Evolutionary conservation across 352 stramenopile species (phyloP), one percentile per base, ranked within the genome.

Genomic region (Aphanomyces cochlioides): DNA sequence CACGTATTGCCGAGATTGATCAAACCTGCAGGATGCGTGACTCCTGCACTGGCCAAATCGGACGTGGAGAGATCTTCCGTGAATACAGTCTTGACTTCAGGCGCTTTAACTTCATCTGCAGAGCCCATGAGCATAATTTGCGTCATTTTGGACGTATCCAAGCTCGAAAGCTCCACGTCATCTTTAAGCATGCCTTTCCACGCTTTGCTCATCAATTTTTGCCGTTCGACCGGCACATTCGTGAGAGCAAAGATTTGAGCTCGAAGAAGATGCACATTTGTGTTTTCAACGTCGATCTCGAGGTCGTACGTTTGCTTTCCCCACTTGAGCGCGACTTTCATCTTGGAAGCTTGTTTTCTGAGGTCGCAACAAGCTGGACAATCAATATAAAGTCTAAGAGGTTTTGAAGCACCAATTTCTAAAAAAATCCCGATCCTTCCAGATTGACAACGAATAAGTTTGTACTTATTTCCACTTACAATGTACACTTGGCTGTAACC

Each of bases 41-140:
- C 90, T n/a, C 90, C 90, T 7, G 82, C 79, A 15, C 84, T 77
- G 10, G 90, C 89, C 60, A 96, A 82, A 39, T 97, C 90, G 69
- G 88, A 89, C 41, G 75, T 76, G 7, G 81, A 80, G 77, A 96
- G 84, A 72, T 96, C 90, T 74, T 96, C 89, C 59, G 96, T 80
- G 77, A 96, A 96, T 41, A 94, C 67, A 40, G 83, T 79, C 28
- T 78, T 79, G 63, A 93, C 81, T 74, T 84, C 85, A 40, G 92
- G 92, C 66, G 91, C 93, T 58, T 85, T 74, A 13, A 98, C 81
- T 7, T 95, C 85, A 58, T 98, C 93, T 7, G 93, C 92, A 36
- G 90, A 97, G 41, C 96, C 96, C 87, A 98, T 98, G 71, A 98
- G 82, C 78, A 96, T 97, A 36, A 98, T 74, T 28, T 79, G 78